A percentile compares a stretch with the other conserved stretches of the same genome.
These are phyloP conservation scores for Castanea mollissima DNA, from an alignment of 306 rosid species.

Conservation along the genomic window DNA sequence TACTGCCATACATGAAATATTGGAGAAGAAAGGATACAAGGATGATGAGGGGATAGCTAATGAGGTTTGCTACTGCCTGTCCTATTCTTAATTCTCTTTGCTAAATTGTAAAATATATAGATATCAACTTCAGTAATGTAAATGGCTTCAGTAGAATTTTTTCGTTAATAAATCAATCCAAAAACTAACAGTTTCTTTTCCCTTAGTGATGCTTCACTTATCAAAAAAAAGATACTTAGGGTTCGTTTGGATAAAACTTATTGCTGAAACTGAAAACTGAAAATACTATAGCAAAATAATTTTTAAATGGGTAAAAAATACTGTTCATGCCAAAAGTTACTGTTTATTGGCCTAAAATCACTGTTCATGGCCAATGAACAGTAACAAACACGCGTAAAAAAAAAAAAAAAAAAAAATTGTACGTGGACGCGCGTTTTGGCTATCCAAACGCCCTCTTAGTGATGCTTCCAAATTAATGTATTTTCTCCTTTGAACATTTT, in stretches of 20 bases:
- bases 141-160: background rate
- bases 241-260: too few species aligned
- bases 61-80: conserved; percentile 57
- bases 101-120: background rate
- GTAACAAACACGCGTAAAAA: too few species aligned
- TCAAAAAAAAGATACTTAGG: background rate
- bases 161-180: background rate
- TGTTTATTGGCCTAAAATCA: too few species aligned
- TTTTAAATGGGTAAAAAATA: too few species aligned
- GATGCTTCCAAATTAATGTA: background rate
- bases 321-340: too few species aligned
- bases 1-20: conserved; percentile 83
- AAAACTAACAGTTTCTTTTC: background rate
- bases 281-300: too few species aligned
- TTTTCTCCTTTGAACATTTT: background rate
- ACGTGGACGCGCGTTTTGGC: too few species aligned
- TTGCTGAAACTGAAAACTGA: too few species aligned
- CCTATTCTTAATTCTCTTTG: background rate
- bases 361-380: too few species aligned
- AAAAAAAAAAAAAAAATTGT: too few species aligned
- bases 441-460: too few species aligned
- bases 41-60: conserved; percentile 96
- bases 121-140: background rate
- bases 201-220: background rate
- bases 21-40: conserved; percentile 93